phyloP scores from a whole-genome alignment of 1,139 yeast genomes.

The Yamadazyma dushanensis region DNA sequence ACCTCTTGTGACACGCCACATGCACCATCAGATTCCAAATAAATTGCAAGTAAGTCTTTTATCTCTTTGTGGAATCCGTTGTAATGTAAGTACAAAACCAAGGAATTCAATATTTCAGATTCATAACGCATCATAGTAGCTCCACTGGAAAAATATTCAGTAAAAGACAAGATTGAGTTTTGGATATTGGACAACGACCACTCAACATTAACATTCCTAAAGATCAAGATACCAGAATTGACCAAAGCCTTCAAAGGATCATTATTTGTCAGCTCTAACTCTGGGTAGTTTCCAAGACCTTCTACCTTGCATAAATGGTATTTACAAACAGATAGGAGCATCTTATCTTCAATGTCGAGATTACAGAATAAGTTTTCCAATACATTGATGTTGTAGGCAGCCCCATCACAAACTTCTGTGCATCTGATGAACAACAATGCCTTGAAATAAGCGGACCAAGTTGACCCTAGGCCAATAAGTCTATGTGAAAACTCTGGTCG shows the following conservation, averaged over 20 bases:
- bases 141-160: constrained; percentile 12
- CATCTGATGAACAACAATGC: constrained; percentile 2
- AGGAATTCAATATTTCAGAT: constrained; percentile 6
- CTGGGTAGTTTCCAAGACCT: constrained; percentile 19
- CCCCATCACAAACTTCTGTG: constrained; percentile 1
- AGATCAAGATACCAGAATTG: constrained; percentile 22
- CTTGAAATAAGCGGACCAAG: constrained; percentile 10
- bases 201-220: constrained; percentile 19
- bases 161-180: constrained; percentile 14
- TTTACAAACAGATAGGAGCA: constrained; percentile 7
- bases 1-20: too few relatives aligned
- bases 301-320: constrained; percentile 24
- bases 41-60: background rate
- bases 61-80: constrained; percentile 31
- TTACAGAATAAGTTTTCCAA: background rate
- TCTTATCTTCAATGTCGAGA: background rate
- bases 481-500: constrained; percentile 2
- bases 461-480: constrained; percentile 9
- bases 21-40: too few relatives aligned
- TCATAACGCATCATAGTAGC: constrained; percentile 3
- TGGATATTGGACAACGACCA: constrained; percentile 21
- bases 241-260: constrained; percentile 3
- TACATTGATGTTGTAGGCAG: background rate
- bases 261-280: constrained; percentile 7
- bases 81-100: constrained; percentile 38